These are phyloP conservation scores for Pseudocercospora vitis DNA, from an alignment of 2,329 filamentous ascomycete genomes.

Conservation along the genomic window DNA sequence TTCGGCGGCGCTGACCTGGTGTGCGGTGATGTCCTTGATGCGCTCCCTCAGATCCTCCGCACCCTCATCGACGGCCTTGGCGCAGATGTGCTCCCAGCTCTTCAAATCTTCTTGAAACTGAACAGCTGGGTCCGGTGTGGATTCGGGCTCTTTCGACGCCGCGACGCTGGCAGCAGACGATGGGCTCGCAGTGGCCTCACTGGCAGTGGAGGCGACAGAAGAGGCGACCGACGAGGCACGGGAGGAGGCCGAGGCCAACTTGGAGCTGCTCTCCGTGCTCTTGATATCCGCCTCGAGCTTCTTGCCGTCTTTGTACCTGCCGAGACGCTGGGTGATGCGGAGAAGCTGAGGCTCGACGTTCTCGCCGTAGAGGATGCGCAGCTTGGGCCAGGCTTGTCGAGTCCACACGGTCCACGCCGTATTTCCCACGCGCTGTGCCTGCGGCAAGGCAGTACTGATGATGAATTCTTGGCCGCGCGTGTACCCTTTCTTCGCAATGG, in stretches of 20 bases:
- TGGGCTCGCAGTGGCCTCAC: slow-evolving; percentile 30
- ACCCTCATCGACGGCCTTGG: slow-evolving; percentile 80
- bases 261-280: slow-evolving; percentile 48
- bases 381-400: slow-evolving; percentile 74
- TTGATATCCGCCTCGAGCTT: slow-evolving; percentile 61
- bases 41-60: slow-evolving; percentile 65
- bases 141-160: slow-evolving; percentile 42
- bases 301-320: slow-evolving; percentile 67
- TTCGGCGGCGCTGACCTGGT: slow-evolving; percentile 65
- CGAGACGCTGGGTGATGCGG: slow-evolving; percentile 86
- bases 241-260: slow-evolving; percentile 31
- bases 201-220: slow-evolving; percentile 30
- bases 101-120: slow-evolving; percentile 75
- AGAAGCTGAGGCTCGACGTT: slow-evolving; percentile 95
- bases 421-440: slow-evolving; percentile 68
- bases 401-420: slow-evolving; percentile 70
- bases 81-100: slow-evolving; percentile 85
- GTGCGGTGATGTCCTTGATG: slow-evolving; percentile 69
- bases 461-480: slow-evolving; percentile 65
- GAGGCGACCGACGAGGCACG: slow-evolving; percentile 30
- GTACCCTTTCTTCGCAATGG: slow-evolving; percentile 72
- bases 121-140: slow-evolving; percentile 49
- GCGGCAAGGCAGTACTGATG: slow-evolving; percentile 69
- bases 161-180: slow-evolving; percentile 28
- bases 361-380: slow-evolving; percentile 78